Conservation (phyloP, 2,329 filamentous ascomycete species). For the Colletotrichum kahawae region DNA sequence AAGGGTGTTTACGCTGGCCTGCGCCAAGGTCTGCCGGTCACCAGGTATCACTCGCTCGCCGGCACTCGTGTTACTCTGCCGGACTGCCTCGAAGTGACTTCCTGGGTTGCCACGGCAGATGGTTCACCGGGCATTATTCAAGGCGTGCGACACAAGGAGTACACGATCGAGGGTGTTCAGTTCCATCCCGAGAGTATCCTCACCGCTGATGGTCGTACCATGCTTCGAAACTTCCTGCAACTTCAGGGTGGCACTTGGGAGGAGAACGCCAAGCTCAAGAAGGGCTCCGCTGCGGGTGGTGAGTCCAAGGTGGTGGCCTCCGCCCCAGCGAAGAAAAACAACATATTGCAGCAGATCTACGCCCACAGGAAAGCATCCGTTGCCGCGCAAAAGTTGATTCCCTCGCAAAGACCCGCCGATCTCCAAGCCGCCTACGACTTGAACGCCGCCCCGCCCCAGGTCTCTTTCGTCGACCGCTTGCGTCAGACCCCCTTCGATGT, state of each 20-base stretch:
- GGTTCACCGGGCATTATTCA: conserved; percentile 89
- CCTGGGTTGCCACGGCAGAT: conserved; percentile 82
- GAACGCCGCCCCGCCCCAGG: conserved; percentile 81
- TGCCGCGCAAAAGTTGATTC: conserved; percentile 80
- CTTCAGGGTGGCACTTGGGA: conserved; percentile 92
- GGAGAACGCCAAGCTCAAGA: conserved; percentile 70
- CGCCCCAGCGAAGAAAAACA: conserved; percentile 66
- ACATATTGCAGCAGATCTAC: conserved; percentile 92
- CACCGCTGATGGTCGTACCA: conserved; percentile 83
- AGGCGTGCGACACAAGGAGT: conserved; percentile 93
- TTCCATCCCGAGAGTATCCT: conserved; percentile 98
- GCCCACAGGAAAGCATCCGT: conserved; percentile 78
- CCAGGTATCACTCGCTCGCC: conserved; percentile 94
- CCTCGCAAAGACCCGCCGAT: conserved; percentile 82
- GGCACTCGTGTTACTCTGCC: conserved; percentile 90
- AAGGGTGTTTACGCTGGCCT: conserved; percentile 92
- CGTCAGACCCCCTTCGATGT: conserved; percentile 84
- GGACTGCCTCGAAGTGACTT: conserved; percentile 84
- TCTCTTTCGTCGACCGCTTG: conserved; percentile 80
- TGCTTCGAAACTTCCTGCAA: conserved; percentile 91
- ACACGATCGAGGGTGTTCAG: conserved; percentile 92
- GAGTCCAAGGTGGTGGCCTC: conserved; percentile 30
- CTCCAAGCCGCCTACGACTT: conserved; percentile 87
- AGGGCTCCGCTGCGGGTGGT: conserved; percentile 35
- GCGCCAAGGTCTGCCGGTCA: conserved; percentile 82